phyloP scores from a whole-genome alignment of 139 green algal genomes.

The Picocystis salinarum region DNA sequence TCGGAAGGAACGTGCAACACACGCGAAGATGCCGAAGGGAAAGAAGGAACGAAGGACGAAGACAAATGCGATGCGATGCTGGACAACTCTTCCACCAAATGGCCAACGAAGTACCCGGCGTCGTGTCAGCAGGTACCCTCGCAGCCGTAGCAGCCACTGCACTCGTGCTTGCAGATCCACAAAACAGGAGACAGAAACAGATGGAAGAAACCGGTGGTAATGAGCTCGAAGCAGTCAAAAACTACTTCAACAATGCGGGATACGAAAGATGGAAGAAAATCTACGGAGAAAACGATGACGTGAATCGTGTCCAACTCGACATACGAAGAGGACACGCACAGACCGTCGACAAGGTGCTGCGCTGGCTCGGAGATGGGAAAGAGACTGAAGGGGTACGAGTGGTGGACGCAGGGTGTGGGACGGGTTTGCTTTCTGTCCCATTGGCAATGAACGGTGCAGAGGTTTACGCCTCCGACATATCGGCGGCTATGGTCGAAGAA shows the following conservation, averaged over 20 bases:
- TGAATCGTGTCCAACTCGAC: conserved; percentile 71
- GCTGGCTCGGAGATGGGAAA: conserved; percentile 66
- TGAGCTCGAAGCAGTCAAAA: conserved; percentile 75
- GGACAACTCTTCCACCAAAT: too few relatives aligned
- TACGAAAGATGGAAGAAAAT: conserved; percentile 96
- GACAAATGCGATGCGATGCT: too few relatives aligned
- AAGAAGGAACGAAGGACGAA: too few relatives aligned
- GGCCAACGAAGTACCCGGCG: too few relatives aligned
- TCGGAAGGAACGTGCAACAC: too few relatives aligned
- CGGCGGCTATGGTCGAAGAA: conserved; percentile 48
- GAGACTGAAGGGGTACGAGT: conserved; percentile 52
- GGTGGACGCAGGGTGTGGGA: conserved; percentile 83
- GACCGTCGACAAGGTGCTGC: conserved; percentile 93
- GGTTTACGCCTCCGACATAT: conserved; percentile 81
- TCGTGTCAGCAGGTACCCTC: too few relatives aligned
- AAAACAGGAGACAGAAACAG: conserved; percentile 57
- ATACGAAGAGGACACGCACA: conserved; percentile 15
- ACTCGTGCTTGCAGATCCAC: too few relatives aligned
- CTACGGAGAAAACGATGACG: conserved; percentile 94
- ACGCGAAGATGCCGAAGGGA: too few relatives aligned
- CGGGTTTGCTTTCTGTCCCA: conserved; percentile 32
- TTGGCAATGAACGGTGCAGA: conserved; percentile 36
- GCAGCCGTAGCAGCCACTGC: too few relatives aligned
- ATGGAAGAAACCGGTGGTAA: conserved; percentile 58
- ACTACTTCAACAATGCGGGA: conserved; percentile 88